Evolutionary conservation across 192 early-diverging fungal genomes (phyloP).

Genomic region (Spizellomyces punctatus): DNA sequence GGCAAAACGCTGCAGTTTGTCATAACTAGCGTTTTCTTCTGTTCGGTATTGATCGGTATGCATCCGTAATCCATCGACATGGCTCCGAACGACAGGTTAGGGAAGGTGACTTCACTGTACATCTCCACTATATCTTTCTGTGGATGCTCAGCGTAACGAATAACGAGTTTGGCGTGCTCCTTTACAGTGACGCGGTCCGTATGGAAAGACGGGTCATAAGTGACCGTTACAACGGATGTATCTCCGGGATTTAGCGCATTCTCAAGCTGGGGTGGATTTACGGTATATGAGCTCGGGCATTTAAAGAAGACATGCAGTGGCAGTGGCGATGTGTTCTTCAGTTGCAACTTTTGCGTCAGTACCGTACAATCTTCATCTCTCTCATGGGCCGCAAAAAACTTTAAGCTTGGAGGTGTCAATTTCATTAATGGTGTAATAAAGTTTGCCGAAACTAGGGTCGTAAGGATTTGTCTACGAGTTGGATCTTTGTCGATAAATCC

Average conservation of each 20-base stretch:
- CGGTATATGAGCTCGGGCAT: slow-evolving; percentile 43
- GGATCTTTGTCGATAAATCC: slow-evolving; percentile 58
- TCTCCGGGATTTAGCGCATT: slow-evolving; percentile 42
- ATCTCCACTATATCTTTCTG: slow-evolving; percentile 57
- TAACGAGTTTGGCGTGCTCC: slow-evolving; percentile 51
- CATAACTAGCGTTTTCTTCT: slow-evolving; percentile 42
- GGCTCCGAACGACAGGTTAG: slow-evolving; percentile 50
- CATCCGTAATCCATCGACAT: slow-evolving; percentile 48
- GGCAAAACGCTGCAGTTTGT: slow-evolving; percentile 51
- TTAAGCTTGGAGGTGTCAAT: slow-evolving; percentile 43
- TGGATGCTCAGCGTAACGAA: slow-evolving; percentile 59
- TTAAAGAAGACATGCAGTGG: slow-evolving; percentile 50
- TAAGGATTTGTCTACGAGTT: slow-evolving; percentile 42
- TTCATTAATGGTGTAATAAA: slow-evolving; percentile 60
- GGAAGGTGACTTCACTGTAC: slow-evolving; percentile 52
- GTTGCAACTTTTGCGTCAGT: slow-evolving; percentile 38
- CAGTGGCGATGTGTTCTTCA: slow-evolving; percentile 53
- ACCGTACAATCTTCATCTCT: slow-evolving; percentile 44
- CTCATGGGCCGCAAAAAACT: slow-evolving; percentile 49
- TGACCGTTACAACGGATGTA: slow-evolving; percentile 30
- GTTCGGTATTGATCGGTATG: slow-evolving; percentile 52
- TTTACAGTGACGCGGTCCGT: slow-evolving; percentile 46
- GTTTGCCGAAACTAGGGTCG: slow-evolving; percentile 46
- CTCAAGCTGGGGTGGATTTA: slow-evolving; percentile 29
- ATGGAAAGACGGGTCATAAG: slow-evolving; percentile 51